Conservation (phyloP, 192 early-diverging fungal species). For the Podila minutissima region DNA sequence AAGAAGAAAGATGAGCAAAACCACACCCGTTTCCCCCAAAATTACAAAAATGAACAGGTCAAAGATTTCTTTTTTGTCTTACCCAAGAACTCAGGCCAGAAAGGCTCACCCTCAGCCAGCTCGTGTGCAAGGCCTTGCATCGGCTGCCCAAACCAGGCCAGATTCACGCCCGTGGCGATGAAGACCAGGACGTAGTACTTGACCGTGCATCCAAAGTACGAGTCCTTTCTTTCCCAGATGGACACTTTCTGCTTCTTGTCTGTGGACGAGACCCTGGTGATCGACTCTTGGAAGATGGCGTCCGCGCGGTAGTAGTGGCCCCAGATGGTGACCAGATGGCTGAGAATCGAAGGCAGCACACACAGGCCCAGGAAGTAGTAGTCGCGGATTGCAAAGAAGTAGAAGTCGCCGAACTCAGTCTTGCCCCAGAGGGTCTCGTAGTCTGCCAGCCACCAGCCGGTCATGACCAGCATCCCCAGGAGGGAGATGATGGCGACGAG, state of each 20-base stretch:
- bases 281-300: constrained; percentile 7
- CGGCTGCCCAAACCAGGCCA: constrained; percentile 11
- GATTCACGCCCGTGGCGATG: background rate
- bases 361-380: constrained; percentile 7
- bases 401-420: background rate
- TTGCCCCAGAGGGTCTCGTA: constrained; percentile 9
- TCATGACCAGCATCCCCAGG: background rate
- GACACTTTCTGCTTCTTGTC: background rate
- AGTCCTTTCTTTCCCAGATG: background rate
- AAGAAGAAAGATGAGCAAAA: background rate
- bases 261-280: background rate
- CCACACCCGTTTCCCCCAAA: too few species aligned
- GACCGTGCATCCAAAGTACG: constrained; percentile 7
- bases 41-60: too few species aligned
- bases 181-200: constrained; percentile 6
- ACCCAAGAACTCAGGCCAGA: background rate
- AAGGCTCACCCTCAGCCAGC: background rate
- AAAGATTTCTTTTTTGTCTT: background rate
- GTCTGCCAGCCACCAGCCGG: constrained; percentile 5
- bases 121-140: background rate
- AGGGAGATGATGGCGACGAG: background rate
- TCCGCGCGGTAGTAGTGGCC: constrained; percentile 18
- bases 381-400: constrained; percentile 10
- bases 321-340: constrained; percentile 22
- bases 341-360: constrained; percentile 3